phyloP scores from a whole-genome alignment of 139 green algal species.

The Spirogloea muscicola region DNA sequence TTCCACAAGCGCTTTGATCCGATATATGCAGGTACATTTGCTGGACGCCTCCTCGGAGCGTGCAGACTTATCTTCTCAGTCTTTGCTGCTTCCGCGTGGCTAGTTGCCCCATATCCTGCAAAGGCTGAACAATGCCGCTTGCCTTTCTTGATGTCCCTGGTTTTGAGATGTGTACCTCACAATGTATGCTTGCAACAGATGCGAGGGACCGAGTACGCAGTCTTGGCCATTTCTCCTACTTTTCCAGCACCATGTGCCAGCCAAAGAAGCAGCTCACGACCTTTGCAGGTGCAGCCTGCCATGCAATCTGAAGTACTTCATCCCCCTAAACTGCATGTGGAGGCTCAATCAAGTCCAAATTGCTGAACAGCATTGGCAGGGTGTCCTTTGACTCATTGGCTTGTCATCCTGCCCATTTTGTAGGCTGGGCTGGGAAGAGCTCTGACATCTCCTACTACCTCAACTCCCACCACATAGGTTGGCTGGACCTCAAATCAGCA shows the following conservation, averaged over 20 bases:
- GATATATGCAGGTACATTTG: constrained; percentile 57
- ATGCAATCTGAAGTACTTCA: too few species aligned
- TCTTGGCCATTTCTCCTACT: constrained; percentile 67
- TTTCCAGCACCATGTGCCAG: constrained; percentile 63
- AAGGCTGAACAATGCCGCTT: too few species aligned
- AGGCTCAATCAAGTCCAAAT: too few species aligned
- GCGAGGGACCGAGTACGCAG: constrained; percentile 51
- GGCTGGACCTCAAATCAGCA: constrained; percentile 16
- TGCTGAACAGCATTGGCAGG: background rate
- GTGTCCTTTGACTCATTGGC: background rate
- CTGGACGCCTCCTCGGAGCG: too few species aligned
- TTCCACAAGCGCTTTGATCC: constrained; percentile 73
- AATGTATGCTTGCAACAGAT: too few species aligned
- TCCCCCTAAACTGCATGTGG: too few species aligned
- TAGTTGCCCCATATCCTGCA: too few species aligned
- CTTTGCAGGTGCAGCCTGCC: constrained; percentile 13
- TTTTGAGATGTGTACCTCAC: too few species aligned
- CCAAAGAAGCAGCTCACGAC: constrained; percentile 66
- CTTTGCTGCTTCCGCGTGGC: too few species aligned
- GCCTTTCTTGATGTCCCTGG: too few species aligned
- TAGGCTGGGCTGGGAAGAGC: constrained; percentile 53
- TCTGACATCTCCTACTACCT: constrained; percentile 73
- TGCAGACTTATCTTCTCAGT: too few species aligned
- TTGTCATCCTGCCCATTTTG: constrained; percentile 52
- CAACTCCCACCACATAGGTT: constrained; percentile 65